Evolutionary conservation across 805 yeast genomes (phyloP), one percentile per base, ranked within the genome.

Genomic region (Danielia reshetovae): DNA sequence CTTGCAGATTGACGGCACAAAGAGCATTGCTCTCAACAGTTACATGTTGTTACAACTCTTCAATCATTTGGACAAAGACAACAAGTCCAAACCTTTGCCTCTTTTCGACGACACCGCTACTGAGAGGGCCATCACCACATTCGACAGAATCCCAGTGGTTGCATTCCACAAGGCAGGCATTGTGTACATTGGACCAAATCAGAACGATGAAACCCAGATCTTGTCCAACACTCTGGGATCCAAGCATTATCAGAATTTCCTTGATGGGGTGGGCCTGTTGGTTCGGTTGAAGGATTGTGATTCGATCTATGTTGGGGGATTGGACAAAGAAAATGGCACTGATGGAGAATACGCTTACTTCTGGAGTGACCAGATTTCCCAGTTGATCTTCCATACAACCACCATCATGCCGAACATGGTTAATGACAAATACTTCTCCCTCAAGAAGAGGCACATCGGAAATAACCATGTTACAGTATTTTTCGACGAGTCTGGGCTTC

Each of bases 361-460:
- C 32, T 84, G 90, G 87, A 70, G 74, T 32, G 84, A 82, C 43
- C 78, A 81, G 51, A 74, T 75, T 22, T 68, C 78, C 1, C 95
- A 86, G 49, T 59, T 85, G 27, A 72, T 85, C 7, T 87, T 76
- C 56, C 96, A 87, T 54, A 74, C 85, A 7, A 79, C 88, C 2
- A 85, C 95, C 0, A 57, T 87, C 72, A 87, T 87, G 95, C 87
- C 89, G 2, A 65, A 70, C 32, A 46, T 44, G 24, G 56, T 49
- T 3, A 49, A 54, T 11, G 82, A 80, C 43, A 52, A 55, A 4
- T 49, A 52, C 12, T 64, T 58, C 18, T 70, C 79, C 11, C 52
- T 70, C 54, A 87, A 86, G 59, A 87, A 87, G 57, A 63, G 88
- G 36, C 96, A 87, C 54, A 82, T 87, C 43, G 96, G 96, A 6